Percentiles rank a stretch among this genome's conserved stretches.
phyloP scores from a whole-genome alignment of 2,329 filamentous ascomycete species.

The Acrocalymma vagum region DNA sequence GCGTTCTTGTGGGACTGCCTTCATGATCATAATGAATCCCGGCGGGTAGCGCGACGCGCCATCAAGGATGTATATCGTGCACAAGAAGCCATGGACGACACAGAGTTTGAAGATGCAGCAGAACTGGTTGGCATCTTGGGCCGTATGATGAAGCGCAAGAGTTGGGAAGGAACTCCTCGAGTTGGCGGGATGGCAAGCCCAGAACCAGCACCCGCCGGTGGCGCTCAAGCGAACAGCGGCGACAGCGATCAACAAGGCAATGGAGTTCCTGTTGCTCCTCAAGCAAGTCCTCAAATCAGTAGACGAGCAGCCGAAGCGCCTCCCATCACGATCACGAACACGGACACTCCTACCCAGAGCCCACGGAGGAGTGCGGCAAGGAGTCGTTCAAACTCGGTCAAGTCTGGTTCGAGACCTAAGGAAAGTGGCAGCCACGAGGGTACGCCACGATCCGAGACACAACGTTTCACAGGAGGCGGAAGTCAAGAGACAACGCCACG shows the following conservation, averaged over 20 bases:
- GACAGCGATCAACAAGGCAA: slow-evolving; percentile 13
- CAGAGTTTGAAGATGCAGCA: slow-evolving; percentile 92
- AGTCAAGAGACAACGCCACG: slow-evolving; percentile 45
- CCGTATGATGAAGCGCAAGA: slow-evolving; percentile 81
- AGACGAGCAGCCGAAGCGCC: slow-evolving; percentile 36
- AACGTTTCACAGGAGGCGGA: slow-evolving; percentile 31
- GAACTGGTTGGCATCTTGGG: slow-evolving; percentile 86
- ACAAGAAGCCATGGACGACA: slow-evolving; percentile 91
- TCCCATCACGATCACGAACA: slow-evolving; percentile 30
- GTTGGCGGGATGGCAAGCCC: slow-evolving; percentile 41
- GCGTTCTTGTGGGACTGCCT: slow-evolving; percentile 94
- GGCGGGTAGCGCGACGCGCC: slow-evolving; percentile 79
- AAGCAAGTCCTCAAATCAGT: slow-evolving; percentile 30
- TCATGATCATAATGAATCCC: slow-evolving; percentile 79
- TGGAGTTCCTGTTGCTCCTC: slow-evolving; percentile 20
- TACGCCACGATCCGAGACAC: slow-evolving; percentile 34
- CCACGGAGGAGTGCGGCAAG: slow-evolving; percentile 26
- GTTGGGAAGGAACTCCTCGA: slow-evolving; percentile 47
- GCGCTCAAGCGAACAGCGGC: slow-evolving; percentile 21
- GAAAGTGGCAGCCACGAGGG: slow-evolving; percentile 31
- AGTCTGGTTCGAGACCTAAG: slow-evolving; percentile 29
- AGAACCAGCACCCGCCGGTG: slow-evolving; percentile 28
- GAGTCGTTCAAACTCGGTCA: slow-evolving; percentile 40
- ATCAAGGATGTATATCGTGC: slow-evolving; percentile 93
- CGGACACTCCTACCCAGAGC: slow-evolving; percentile 25